phyloP scores from a whole-genome alignment of 345 rosid genomes.

The Euphorbia tirucalli region DNA sequence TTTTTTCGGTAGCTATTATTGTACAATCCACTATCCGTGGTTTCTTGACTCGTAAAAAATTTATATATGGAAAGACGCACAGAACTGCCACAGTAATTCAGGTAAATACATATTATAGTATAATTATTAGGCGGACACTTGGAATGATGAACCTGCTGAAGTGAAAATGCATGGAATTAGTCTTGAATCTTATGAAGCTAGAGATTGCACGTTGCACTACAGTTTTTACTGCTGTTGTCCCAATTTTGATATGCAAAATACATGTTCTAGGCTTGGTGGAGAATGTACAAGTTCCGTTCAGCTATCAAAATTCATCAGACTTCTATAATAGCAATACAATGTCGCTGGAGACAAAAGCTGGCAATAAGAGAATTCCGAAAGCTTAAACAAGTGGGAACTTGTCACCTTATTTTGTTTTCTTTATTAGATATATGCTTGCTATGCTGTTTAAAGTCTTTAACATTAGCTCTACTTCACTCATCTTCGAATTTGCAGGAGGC shows the following conservation, averaged over 20 bases:
- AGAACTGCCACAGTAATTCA: conserved; percentile 74
- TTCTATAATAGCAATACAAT: conserved; percentile 74
- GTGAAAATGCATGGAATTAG: neutral
- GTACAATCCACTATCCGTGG: conserved; percentile 72
- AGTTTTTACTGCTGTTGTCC: neutral
- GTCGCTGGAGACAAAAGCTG: conserved; percentile 83
- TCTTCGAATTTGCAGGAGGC: conserved; percentile 61
- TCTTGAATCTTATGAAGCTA: neutral
- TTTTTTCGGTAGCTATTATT: conserved; percentile 48
- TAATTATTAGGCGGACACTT: neutral
- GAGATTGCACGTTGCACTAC: neutral
- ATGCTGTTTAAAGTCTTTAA: conserved; percentile 4
- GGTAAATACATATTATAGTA: conserved; percentile 36
- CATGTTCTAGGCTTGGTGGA: conserved; percentile 66
- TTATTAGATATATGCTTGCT: neutral
- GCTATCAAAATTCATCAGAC: conserved; percentile 55
- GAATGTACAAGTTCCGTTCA: conserved; percentile 61
- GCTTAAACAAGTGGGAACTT: conserved; percentile 59
- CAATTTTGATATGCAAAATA: conserved; percentile 19
- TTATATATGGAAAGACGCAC: conserved; percentile 52
- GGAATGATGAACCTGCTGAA: neutral
- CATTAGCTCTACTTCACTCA: neutral
- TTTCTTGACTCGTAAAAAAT: conserved; percentile 55
- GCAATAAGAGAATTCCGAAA: conserved; percentile 76
- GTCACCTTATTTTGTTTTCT: neutral